Evolutionary conservation across 192 early-diverging fungal genomes (phyloP).

Genomic region (Endogone sp.): DNA sequence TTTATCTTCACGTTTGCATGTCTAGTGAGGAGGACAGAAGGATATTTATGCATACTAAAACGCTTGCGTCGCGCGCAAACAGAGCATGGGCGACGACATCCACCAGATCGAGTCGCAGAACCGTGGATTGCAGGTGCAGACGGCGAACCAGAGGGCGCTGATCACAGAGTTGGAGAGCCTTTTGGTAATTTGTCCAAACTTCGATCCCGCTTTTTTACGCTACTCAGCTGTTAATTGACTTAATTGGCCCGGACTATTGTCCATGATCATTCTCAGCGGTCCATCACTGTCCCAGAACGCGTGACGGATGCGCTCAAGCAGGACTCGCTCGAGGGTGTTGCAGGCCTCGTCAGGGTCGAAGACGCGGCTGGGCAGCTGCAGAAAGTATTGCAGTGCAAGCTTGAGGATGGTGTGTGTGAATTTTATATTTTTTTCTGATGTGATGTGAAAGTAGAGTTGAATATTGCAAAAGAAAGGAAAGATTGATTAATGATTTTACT

Average conservation of each 20-base stretch:
- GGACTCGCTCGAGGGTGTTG: constrained; percentile 57
- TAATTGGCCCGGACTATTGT: not conserved
- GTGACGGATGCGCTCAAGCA: constrained; percentile 59
- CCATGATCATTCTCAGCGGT: constrained; percentile 20
- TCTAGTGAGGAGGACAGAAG: not conserved
- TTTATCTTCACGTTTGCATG: not conserved
- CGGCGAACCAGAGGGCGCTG: constrained; percentile 83
- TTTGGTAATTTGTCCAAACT: constrained; percentile 41
- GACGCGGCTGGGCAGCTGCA: constrained; percentile 64
- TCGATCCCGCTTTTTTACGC: not conserved
- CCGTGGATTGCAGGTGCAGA: constrained; percentile 84
- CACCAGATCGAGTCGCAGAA: constrained; percentile 93
- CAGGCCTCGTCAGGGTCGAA: constrained; percentile 57
- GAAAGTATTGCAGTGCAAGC: constrained; percentile 56
- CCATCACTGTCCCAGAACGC: constrained; percentile 59
- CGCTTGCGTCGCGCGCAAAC: constrained; percentile 6
- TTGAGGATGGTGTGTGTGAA: constrained; percentile 36
- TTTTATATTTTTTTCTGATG: no score
- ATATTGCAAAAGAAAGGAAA: no score
- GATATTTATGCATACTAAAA: not conserved
- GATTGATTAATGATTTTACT: no score
- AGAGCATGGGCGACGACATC: constrained; percentile 93
- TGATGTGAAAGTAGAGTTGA: no score
- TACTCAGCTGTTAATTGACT: not conserved
- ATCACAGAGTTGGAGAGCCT: constrained; percentile 83